A percentile compares a stretch with the other conserved stretches of the same genome.
These are phyloP conservation scores for Chloranthus sessilifolius DNA, from an alignment of 164 flowering plant genomes.

Conservation along the genomic window DNA sequence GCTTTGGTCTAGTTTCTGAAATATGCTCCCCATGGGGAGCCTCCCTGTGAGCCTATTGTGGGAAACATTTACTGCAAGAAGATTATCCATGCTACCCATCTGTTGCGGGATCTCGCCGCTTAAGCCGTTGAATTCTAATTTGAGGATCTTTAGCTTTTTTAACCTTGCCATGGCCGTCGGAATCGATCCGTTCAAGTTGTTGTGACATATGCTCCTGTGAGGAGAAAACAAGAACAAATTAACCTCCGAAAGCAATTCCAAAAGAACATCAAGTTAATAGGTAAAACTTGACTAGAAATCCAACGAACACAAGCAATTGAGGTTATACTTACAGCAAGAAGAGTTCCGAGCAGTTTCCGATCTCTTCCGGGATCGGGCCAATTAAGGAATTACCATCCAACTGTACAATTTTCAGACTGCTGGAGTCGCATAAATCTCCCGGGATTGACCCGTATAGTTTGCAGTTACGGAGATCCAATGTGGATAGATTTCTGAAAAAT, in stretches of 20 bases:
- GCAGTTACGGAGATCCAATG: constrained; percentile 62
- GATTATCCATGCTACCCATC: constrained; percentile 55
- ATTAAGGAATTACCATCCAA: constrained; percentile 68
- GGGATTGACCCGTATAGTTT: constrained; percentile 61
- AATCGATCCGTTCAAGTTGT: constrained; percentile 57
- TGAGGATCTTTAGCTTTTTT: constrained; percentile 67
- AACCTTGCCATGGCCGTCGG: constrained; percentile 57
- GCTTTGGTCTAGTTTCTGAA: constrained; percentile 62
- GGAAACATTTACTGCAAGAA: constrained; percentile 77
- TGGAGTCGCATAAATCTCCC: constrained; percentile 66
- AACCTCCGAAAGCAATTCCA: neutral
- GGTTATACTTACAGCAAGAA: constrained; percentile 62
- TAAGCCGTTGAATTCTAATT: constrained; percentile 59
- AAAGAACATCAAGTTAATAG: neutral
- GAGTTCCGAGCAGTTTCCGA: constrained; percentile 84
- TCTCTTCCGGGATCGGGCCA: constrained; percentile 70
- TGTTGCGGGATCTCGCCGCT: constrained; percentile 82
- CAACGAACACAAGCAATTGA: neutral
- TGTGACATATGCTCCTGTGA: constrained; percentile 89
- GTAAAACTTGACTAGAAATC: neutral
- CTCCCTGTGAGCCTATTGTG: constrained; percentile 73
- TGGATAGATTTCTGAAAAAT: constrained; percentile 51
- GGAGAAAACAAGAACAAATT: neutral
- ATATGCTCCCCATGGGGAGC: constrained; percentile 64
- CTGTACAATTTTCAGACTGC: constrained; percentile 59